Percentiles rank a stretch among this genome's conserved stretches.
Evolutionary conservation across 345 rosid genomes (phyloP).

Genomic region (Adansonia digitata): DNA sequence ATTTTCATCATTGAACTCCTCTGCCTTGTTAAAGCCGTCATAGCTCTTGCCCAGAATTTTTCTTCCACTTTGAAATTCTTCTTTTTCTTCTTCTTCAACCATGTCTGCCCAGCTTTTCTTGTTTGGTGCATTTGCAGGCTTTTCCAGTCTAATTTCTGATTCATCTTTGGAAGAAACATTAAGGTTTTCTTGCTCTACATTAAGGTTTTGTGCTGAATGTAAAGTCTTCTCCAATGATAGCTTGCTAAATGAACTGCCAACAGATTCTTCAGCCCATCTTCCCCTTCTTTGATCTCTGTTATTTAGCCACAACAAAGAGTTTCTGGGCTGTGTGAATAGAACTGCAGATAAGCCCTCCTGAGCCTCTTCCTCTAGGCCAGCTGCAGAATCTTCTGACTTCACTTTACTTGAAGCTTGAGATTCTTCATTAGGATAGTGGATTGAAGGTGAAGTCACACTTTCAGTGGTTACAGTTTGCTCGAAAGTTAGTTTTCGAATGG

Average conservation of each 20-base stretch:
- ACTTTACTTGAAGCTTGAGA: neutral
- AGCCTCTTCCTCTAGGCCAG: conserved; percentile 2
- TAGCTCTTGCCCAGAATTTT: neutral
- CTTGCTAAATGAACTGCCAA: conserved; percentile 25
- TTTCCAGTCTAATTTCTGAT: conserved; percentile 21
- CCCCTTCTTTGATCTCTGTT: conserved; percentile 13
- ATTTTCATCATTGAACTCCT: conserved; percentile 35
- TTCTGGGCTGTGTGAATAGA: conserved; percentile 38
- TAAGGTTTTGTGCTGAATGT: conserved; percentile 13
- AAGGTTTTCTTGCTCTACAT: conserved; percentile 14
- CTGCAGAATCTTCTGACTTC: neutral
- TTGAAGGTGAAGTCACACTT: neutral
- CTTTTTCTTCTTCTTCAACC: conserved; percentile 54
- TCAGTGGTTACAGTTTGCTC: conserved; percentile 9
- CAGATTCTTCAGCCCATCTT: conserved; percentile 22
- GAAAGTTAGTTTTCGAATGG: conserved; percentile 28
- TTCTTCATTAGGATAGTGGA: conserved; percentile 16
- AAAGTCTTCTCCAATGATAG: conserved; percentile 20
- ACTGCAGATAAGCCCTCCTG: conserved; percentile 14
- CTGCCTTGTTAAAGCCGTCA: conserved; percentile 17
- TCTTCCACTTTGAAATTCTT: conserved; percentile 3
- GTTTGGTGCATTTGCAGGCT: neutral
- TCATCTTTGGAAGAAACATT: conserved; percentile 16
- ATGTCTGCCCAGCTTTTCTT: conserved; percentile 84
- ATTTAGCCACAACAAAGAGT: conserved; percentile 3